Percentiles rank a stretch among this genome's conserved stretches.
Conservation (phyloP, 306 rosid genomes). For the Quercus parvula region DNA sequence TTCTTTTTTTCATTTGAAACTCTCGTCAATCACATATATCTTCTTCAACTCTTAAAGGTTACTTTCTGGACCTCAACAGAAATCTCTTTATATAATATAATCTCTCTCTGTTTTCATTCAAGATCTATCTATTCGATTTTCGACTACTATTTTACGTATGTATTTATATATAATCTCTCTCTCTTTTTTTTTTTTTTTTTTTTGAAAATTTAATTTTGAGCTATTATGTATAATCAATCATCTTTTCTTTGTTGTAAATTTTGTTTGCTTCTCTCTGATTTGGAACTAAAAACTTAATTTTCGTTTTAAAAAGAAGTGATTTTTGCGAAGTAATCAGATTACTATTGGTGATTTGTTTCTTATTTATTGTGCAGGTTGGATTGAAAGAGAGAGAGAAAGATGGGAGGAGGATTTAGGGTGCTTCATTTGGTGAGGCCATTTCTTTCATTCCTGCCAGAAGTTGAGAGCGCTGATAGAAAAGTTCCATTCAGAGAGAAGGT, state of each 20-base stretch:
- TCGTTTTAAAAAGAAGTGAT: too few species aligned
- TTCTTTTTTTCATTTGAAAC: background rate
- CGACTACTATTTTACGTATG: background rate
- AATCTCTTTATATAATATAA: background rate
- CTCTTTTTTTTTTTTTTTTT: background rate
- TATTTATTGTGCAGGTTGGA: constrained; percentile 32
- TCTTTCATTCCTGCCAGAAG: constrained; percentile 87
- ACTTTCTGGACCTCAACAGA: background rate
- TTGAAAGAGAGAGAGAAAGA: constrained; percentile 32
- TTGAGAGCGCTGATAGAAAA: constrained; percentile 87
- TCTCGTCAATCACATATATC: background rate
- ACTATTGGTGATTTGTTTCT: too few species aligned
- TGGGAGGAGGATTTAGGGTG: constrained; percentile 98
- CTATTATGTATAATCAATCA: too few species aligned
- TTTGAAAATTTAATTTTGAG: too few species aligned
- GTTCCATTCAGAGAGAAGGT: constrained; percentile 94
- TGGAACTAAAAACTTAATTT: too few species aligned
- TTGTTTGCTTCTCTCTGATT: too few species aligned
- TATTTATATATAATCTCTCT: background rate
- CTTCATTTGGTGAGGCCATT: constrained; percentile 94
- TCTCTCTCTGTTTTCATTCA: constrained; percentile 4
- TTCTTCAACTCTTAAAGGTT: background rate
- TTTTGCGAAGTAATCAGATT: too few species aligned
- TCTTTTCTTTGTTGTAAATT: too few species aligned
- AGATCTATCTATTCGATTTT: background rate